phyloP scores from a whole-genome alignment of 306 rosid genomes.

The Dicorynia guianensis region DNA sequence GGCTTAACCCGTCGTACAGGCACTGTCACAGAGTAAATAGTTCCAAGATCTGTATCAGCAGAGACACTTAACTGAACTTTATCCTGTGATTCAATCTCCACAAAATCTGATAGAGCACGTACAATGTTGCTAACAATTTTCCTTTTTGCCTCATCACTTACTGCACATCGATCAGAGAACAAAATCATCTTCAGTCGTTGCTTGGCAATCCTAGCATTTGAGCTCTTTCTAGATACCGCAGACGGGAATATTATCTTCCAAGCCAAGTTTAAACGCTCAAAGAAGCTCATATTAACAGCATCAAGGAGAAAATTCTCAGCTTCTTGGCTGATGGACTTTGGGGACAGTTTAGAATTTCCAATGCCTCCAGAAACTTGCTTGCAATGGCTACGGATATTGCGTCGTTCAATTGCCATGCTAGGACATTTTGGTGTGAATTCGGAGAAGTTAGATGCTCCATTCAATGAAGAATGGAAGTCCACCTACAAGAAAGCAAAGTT shows the following conservation, averaged over 20 bases:
- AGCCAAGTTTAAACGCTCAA: conserved; percentile 87
- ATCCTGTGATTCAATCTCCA: conserved; percentile 93
- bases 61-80: conserved; percentile 93
- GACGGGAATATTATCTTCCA: conserved; percentile 93
- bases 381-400: conserved; percentile 48
- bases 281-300: conserved; percentile 89
- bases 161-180: conserved; percentile 92
- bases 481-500: conserved; percentile 59
- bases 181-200: conserved; percentile 96
- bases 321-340: conserved; percentile 67
- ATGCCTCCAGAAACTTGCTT: conserved; percentile 52
- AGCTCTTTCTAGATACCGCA: conserved; percentile 63
- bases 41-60: conserved; percentile 87
- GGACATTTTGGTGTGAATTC: conserved; percentile 62
- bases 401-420: conserved; percentile 48
- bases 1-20: conserved; percentile 94
- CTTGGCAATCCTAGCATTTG: conserved; percentile 91
- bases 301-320: conserved; percentile 81
- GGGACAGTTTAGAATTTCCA: conserved; percentile 53
- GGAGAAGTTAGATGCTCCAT: conserved; percentile 58
- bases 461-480: conserved; percentile 56
- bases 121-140: conserved; percentile 85
- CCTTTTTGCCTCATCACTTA: conserved; percentile 90
- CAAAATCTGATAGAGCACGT: conserved; percentile 86
- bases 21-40: conserved; percentile 90